A percentile compares a stretch with the other conserved stretches of the same genome.
phyloP scores from a whole-genome alignment of 192 early-diverging fungal genomes.

The Piromyces sp. region DNA sequence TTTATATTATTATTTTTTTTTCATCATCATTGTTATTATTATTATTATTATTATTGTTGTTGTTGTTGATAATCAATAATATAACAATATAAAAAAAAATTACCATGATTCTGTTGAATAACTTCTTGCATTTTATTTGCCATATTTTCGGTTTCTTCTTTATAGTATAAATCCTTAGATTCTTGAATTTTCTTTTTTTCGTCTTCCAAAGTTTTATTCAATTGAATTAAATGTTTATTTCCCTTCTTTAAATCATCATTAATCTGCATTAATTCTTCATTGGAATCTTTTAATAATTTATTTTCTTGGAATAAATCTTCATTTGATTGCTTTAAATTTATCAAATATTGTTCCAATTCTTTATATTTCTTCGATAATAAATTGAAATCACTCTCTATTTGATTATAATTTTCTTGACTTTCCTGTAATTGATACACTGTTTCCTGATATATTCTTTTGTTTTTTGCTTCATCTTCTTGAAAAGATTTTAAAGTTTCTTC shows the following conservation, averaged over 20 bases:
- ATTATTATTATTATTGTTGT: too few relatives aligned
- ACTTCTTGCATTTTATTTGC: background rate
- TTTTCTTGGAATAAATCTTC: background rate
- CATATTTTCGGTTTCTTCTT: background rate
- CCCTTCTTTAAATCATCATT: background rate
- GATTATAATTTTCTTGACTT: background rate
- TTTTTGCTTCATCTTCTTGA: background rate
- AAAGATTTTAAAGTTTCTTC: background rate
- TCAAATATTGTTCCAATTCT: background rate
- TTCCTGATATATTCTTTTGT: background rate
- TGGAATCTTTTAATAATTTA: background rate
- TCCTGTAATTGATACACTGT: background rate
- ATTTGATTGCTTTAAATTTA: background rate
- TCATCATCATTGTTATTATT: too few relatives aligned
- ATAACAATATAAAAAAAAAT: too few relatives aligned
- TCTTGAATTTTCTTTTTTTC: background rate
- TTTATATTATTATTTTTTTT: too few relatives aligned
- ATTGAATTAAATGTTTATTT: background rate
- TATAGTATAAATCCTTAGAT: background rate
- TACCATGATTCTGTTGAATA: background rate
- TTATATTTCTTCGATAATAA: background rate
- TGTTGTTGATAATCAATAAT: too few relatives aligned
- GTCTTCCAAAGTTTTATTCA: background rate
- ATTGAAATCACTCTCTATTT: background rate
- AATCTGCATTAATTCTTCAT: background rate